These are phyloP conservation scores for Nitzschia putrida DNA, from an alignment of 108 stramenopile species.

Conservation along the genomic window DNA sequence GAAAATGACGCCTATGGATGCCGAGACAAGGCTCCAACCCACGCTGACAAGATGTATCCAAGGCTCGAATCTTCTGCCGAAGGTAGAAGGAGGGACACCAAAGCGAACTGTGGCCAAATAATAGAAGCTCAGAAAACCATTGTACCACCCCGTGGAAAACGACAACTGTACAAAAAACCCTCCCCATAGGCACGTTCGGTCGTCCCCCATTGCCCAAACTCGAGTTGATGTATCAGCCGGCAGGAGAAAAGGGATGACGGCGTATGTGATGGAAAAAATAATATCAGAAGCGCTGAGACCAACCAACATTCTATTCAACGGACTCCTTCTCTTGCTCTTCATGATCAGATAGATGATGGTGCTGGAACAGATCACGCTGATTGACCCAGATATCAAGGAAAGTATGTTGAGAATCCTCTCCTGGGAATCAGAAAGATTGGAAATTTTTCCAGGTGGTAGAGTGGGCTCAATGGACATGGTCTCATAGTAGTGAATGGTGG, in stretches of 20 bases:
- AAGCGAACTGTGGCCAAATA: slow-evolving; percentile 26
- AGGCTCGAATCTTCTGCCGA: slow-evolving; percentile 15
- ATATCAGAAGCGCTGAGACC: slow-evolving; percentile 24
- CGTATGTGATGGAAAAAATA: not conserved
- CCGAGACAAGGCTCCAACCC: too few relatives aligned
- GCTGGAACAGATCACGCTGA: too few relatives aligned
- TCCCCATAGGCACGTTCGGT: slow-evolving; percentile 23
- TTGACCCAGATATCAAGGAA: too few relatives aligned
- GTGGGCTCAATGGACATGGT: too few relatives aligned
- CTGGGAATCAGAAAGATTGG: too few relatives aligned
- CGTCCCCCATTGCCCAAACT: slow-evolving; percentile 31
- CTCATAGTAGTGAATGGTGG: too few relatives aligned
- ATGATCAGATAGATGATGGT: too few relatives aligned
- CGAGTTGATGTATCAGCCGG: not conserved
- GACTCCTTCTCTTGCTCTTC: not conserved
- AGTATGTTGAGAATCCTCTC: too few relatives aligned
- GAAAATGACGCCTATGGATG: too few relatives aligned
- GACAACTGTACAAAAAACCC: slow-evolving; percentile 30
- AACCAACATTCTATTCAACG: slow-evolving; percentile 25
- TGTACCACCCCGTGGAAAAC: slow-evolving; percentile 26
- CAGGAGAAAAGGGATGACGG: slow-evolving; percentile 9
- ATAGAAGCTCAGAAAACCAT: slow-evolving; percentile 26
- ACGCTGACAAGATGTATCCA: not conserved
- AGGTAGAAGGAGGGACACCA: not conserved
- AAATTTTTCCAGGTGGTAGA: too few relatives aligned